Evolutionary conservation across 1,139 yeast genomes (phyloP).

Genomic region (Suhomyces taliae): DNA sequence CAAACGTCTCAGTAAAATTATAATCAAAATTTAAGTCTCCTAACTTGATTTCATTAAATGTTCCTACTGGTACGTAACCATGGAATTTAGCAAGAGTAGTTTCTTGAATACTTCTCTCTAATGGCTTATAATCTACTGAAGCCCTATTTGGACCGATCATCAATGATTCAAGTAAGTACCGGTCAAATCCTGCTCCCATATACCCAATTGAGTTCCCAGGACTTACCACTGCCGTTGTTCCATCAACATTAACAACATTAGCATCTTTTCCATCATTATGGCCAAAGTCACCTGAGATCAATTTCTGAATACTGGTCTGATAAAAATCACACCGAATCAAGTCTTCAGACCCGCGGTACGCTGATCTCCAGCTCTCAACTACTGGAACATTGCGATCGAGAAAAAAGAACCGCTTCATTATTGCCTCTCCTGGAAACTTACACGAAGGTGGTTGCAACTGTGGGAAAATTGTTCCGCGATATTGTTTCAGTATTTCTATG

Average conservation of each 20-base stretch:
- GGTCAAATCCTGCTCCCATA: slow-evolving; percentile 33
- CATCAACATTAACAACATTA: not conserved
- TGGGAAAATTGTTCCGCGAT: no score
- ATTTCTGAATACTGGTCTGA: not conserved
- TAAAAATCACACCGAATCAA: not conserved
- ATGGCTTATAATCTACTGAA: slow-evolving; percentile 8
- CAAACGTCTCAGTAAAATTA: slow-evolving; percentile 1
- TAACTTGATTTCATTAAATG: slow-evolving; percentile 15
- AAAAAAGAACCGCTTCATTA: not conserved
- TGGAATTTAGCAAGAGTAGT: slow-evolving; percentile 13
- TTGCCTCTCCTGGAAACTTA: not conserved
- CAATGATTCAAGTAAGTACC: slow-evolving; percentile 20
- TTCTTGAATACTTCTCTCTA: slow-evolving; percentile 19
- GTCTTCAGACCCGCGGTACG: not conserved
- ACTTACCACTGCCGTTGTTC: slow-evolving; percentile 12
- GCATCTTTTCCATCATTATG: not conserved
- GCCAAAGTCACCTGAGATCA: no score
- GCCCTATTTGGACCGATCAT: slow-evolving; percentile 1
- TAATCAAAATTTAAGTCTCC: slow-evolving; percentile 14
- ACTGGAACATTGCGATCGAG: not conserved
- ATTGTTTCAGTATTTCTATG: no score
- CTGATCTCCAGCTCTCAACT: not conserved
- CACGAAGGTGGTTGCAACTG: no score
- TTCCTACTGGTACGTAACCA: slow-evolving; percentile 23
- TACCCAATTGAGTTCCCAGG: slow-evolving; percentile 28